Evolutionary conservation across 768 basidiomycete species (phyloP).

Genomic region (Serendipita sp.): DNA sequence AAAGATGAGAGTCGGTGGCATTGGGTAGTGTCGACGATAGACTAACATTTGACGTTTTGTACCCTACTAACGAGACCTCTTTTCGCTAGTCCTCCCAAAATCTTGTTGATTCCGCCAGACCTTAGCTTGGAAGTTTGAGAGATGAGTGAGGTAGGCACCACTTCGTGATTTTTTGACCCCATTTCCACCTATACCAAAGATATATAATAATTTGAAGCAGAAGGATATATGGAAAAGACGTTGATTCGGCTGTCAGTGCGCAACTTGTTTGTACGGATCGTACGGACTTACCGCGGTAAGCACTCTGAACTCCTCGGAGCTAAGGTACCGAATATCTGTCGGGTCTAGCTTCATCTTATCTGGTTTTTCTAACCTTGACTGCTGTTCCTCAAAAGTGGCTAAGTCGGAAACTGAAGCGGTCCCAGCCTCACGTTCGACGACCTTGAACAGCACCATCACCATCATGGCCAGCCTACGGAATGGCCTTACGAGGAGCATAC

Average conservation of each 20-base stretch:
- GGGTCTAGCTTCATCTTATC: constrained; percentile 76
- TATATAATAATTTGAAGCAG: no score
- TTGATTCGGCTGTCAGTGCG: not conserved
- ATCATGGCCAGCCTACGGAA: not conserved
- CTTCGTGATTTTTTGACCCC: constrained; percentile 95
- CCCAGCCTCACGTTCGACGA: not conserved
- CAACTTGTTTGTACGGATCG: not conserved
- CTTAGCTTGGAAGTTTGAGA: constrained; percentile 86
- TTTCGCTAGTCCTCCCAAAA: constrained; percentile 80
- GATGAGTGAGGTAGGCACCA: constrained; percentile 80
- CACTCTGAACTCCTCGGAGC: constrained; percentile 88
- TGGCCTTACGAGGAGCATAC: not conserved
- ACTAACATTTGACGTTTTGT: constrained; percentile 82
- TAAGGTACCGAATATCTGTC: constrained; percentile 84
- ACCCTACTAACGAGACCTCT: constrained; percentile 78
- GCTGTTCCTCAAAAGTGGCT: not conserved
- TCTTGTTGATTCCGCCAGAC: constrained; percentile 86
- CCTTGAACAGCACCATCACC: not conserved
- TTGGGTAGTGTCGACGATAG: not conserved
- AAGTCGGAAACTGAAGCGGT: not conserved
- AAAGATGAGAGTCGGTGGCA: not conserved
- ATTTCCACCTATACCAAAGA: constrained; percentile 61
- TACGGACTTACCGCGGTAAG: constrained; percentile 62
- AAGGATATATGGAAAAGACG: no score
- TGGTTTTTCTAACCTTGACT: not conserved